These are phyloP conservation scores for Pichia exigua DNA, from an alignment of 805 yeast genomes.

Conservation along the genomic window DNA sequence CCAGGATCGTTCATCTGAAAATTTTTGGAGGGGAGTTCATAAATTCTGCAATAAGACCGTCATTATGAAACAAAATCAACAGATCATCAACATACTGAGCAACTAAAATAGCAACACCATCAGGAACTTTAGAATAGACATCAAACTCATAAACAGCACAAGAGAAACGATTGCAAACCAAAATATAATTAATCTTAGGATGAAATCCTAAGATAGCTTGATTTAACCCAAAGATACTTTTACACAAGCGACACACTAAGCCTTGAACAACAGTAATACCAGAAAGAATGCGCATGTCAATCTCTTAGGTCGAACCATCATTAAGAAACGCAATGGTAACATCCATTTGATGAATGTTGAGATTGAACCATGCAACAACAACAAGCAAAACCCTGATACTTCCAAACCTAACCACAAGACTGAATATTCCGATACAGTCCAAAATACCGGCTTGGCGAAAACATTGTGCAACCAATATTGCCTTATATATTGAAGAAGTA, in stretches of 20 bases:
- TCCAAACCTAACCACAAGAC: neutral
- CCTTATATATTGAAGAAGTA: constrained; percentile 1
- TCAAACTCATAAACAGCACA: neutral
- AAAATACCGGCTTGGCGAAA: constrained; percentile 2
- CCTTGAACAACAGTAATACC: neutral
- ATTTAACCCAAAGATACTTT: constrained; percentile 2
- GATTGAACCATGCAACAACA: constrained; percentile 4
- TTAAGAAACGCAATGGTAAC: constrained; percentile 12
- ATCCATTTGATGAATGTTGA: constrained; percentile 13
- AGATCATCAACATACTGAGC: neutral
- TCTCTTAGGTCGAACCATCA: constrained; percentile 8
- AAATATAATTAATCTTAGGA: too few species aligned
- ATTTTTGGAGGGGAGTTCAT: neutral
- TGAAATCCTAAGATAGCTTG: constrained; percentile 1
- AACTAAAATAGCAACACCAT: neutral
- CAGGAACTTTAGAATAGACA: neutral
- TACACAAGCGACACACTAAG: neutral
- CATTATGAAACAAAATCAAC: too few species aligned
- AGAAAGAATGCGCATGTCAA: constrained; percentile 3
- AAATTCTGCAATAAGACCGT: too few species aligned
- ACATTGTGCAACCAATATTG: constrained; percentile 3
- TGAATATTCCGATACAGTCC: constrained; percentile 1
- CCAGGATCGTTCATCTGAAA: neutral
- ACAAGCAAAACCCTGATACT: constrained; percentile 6
- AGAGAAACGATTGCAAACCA: neutral